A percentile compares a stretch with the other conserved stretches of the same genome.
Conservation (phyloP, 1,284 basidiomycete genomes). For the Papiliotrema fonsecae region DNA sequence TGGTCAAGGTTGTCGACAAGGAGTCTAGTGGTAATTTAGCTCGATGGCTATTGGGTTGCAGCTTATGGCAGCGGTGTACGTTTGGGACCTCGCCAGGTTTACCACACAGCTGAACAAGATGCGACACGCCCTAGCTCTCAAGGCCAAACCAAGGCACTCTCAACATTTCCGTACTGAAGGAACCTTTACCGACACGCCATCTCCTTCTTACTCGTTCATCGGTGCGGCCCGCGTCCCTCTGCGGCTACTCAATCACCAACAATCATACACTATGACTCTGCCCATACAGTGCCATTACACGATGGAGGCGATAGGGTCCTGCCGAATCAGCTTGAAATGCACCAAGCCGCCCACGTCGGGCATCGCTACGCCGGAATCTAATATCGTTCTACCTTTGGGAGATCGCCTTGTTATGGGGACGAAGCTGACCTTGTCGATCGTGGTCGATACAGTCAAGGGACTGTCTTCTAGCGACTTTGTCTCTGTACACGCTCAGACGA, state of each 20-base stretch:
- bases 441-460: conserved; percentile 79
- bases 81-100: conserved; percentile 85
- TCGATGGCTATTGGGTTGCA: conserved; percentile 1
- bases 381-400: conserved; percentile 53
- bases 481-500: conserved; percentile 74
- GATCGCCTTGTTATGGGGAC: conserved; percentile 63
- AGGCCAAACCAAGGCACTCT: conserved; percentile 85
- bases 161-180: conserved; percentile 90
- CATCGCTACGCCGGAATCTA: conserved; percentile 31
- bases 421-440: conserved; percentile 75
- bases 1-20: conserved; percentile 85
- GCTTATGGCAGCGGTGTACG: conserved; percentile 61
- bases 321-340: conserved; percentile 58
- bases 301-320: conserved; percentile 86
- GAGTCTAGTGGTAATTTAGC: conserved; percentile 56
- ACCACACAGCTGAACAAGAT: conserved; percentile 85
- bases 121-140: conserved; percentile 88
- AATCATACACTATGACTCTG: conserved; percentile 68
- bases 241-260: conserved; percentile 67
- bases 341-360: conserved; percentile 25
- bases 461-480: conserved; percentile 78
- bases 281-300: conserved; percentile 91
- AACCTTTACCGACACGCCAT: conserved; percentile 81
- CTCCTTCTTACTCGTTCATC: conserved; percentile 84
- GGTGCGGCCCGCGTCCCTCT: conserved; percentile 81